Evolutionary conservation across 2,329 filamentous ascomycete genomes (phyloP).

Genomic region (Claviceps quebecensis): DNA sequence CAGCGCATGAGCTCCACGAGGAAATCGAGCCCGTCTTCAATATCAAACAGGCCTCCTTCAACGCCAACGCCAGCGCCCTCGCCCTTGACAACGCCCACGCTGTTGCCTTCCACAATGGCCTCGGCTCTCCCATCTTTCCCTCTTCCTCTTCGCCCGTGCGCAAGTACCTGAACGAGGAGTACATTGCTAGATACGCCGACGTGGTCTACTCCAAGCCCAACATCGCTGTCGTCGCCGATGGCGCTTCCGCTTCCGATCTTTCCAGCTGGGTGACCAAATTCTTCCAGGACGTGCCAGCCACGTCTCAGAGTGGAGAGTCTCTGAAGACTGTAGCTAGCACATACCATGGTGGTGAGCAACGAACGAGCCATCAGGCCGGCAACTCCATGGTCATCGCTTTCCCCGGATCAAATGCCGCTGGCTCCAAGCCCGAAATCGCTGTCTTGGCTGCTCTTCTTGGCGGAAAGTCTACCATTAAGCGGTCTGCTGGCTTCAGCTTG

Average conservation of each 20-base stretch:
- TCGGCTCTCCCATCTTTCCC: slow-evolving; percentile 66
- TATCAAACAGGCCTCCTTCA: slow-evolving; percentile 60
- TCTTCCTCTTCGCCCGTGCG: slow-evolving; percentile 55
- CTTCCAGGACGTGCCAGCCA: slow-evolving; percentile 58
- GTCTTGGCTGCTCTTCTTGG: slow-evolving; percentile 84
- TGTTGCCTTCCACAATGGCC: slow-evolving; percentile 83
- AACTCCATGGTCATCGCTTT: slow-evolving; percentile 86
- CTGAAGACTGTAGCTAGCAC: slow-evolving; percentile 54
- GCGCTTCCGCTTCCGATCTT: slow-evolving; percentile 61
- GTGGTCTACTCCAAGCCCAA: slow-evolving; percentile 79
- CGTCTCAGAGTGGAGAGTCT: slow-evolving; percentile 34
- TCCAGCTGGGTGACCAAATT: slow-evolving; percentile 87
- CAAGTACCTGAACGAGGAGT: slow-evolving; percentile 67
- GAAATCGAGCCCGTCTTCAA: slow-evolving; percentile 67
- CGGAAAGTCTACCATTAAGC: slow-evolving; percentile 86
- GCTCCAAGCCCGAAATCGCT: slow-evolving; percentile 78
- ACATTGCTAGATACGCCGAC: slow-evolving; percentile 61
- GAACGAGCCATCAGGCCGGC: slow-evolving; percentile 59
- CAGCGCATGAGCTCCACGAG: slow-evolving; percentile 84
- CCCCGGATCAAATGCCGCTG: slow-evolving; percentile 69
- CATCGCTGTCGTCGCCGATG: slow-evolving; percentile 83
- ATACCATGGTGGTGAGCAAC: slow-evolving; percentile 93
- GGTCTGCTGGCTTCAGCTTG: slow-evolving; percentile 83
- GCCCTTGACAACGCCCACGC: slow-evolving; percentile 78
- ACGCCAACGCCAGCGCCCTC: slow-evolving; percentile 47